These are phyloP conservation scores for Nicotiana noctiflora DNA, from an alignment of 257 asterid species.

Conservation along the genomic window DNA sequence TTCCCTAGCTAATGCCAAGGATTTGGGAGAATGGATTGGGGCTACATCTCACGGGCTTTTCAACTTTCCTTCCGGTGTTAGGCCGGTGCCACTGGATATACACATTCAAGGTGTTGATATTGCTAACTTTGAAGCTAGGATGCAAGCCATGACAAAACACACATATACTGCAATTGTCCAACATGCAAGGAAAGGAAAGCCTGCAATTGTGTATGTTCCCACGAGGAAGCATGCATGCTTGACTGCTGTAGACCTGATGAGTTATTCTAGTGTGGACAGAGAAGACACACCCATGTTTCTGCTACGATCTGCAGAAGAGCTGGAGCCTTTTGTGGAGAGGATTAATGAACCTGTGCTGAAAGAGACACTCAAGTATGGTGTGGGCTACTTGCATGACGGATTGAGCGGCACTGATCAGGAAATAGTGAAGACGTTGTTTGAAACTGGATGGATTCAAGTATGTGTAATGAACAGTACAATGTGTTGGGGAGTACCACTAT, in stretches of 20 bases:
- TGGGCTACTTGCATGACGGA: conserved; percentile 42
- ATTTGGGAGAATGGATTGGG: too few relatives aligned
- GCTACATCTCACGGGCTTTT: too few relatives aligned
- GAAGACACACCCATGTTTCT: conserved; percentile 24
- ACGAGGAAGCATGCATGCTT: conserved; percentile 41
- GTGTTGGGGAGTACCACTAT: conserved; percentile 39
- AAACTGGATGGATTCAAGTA: conserved; percentile 42
- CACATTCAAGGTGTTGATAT: conserved; percentile 43
- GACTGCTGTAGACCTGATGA: conserved; percentile 43
- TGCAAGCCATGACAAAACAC: conserved; percentile 46
- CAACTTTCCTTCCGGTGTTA: conserved; percentile 30
- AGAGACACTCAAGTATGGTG: conserved; percentile 29
- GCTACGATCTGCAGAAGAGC: conserved; percentile 21
- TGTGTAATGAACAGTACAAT: conserved; percentile 35
- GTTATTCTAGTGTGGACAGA: conserved; percentile 23
- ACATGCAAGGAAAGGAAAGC: conserved; percentile 33
- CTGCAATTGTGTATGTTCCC: conserved; percentile 39
- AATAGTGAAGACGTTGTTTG: conserved; percentile 31
- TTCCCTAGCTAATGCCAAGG: too few relatives aligned
- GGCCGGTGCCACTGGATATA: conserved; percentile 43
- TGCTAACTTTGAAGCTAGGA: conserved; percentile 37
- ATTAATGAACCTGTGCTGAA: conserved; percentile 29
- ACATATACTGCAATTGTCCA: conserved; percentile 37
- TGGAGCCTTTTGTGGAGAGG: conserved; percentile 29
- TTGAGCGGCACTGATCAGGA: conserved; percentile 32